These are phyloP conservation scores for Herpetomonas tarakana DNA, from an alignment of 208 protist genomes.

Conservation along the genomic window DNA sequence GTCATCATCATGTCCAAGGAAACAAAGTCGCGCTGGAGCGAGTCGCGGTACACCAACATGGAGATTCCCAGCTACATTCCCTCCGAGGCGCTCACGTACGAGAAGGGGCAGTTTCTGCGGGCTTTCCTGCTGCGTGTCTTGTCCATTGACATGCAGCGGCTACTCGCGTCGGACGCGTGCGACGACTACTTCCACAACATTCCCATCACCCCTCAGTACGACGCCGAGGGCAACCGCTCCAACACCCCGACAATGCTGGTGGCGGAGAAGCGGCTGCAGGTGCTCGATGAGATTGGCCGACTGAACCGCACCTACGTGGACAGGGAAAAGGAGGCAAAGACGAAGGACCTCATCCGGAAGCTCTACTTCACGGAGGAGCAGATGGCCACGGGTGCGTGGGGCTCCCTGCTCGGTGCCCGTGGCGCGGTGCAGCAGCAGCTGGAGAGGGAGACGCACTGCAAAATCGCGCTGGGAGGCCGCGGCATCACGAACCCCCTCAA, in stretches of 20 bases:
- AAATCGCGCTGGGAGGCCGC: constrained; percentile 88
- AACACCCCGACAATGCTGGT: constrained; percentile 79
- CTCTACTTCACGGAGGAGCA: constrained; percentile 86
- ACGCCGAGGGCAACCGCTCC: constrained; percentile 66
- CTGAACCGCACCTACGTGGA: constrained; percentile 60
- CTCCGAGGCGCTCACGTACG: constrained; percentile 70
- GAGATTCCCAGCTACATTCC: constrained; percentile 85
- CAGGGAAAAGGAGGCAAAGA: constrained; percentile 34
- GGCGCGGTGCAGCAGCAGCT: constrained; percentile 88
- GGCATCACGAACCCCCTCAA: constrained; percentile 91
- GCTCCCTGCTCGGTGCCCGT: constrained; percentile 87
- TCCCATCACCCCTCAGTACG: constrained; percentile 75
- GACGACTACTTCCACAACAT: constrained; percentile 79
- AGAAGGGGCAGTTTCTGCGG: constrained; percentile 80
- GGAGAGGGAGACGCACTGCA: constrained; percentile 82
- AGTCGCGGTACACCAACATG: constrained; percentile 73
- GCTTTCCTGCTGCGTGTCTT: constrained; percentile 77
- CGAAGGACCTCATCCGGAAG: constrained; percentile 82
- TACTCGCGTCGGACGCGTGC: constrained; percentile 53
- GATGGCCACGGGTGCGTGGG: constrained; percentile 85
- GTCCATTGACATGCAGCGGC: constrained; percentile 71
- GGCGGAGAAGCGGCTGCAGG: constrained; percentile 53
- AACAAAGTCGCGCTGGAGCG: constrained; percentile 71
- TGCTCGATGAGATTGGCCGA: constrained; percentile 73
- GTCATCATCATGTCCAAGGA: constrained; percentile 15